Conservation (phyloP, 2,329 filamentous ascomycete genomes). For the Uncinocarpus reesii region DNA sequence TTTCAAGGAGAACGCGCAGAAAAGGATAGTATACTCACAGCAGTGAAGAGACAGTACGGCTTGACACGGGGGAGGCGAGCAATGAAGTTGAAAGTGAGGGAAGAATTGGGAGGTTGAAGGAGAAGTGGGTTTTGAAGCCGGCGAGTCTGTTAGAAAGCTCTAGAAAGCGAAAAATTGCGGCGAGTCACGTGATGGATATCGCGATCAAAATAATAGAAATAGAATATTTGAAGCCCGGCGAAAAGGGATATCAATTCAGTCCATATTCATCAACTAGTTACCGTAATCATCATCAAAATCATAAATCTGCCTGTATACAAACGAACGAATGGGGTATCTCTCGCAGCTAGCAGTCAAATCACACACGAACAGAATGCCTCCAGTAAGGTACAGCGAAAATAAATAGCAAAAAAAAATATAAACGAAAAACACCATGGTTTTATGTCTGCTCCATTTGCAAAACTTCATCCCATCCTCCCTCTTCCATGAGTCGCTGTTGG, state of each 20-base stretch:
- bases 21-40: constrained; percentile 8
- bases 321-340: constrained; percentile 13
- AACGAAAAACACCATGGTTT: constrained; percentile 11
- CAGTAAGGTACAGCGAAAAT: neutral
- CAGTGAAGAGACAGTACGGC: too few relatives aligned
- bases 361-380: neutral
- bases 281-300: neutral
- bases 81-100: too few relatives aligned
- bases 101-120: neutral
- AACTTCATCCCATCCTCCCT: constrained; percentile 81
- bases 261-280: neutral
- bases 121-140: too few relatives aligned
- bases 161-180: too few relatives aligned
- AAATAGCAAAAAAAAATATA: neutral
- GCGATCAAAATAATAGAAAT: too few relatives aligned
- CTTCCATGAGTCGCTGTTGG: constrained; percentile 59
- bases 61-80: too few relatives aligned
- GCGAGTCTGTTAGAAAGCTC: too few relatives aligned
- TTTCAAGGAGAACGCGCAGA: constrained; percentile 9
- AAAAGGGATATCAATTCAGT: too few relatives aligned
- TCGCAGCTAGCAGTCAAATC: constrained; percentile 2
- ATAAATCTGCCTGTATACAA: neutral
- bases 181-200: too few relatives aligned
- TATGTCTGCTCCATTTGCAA: constrained; percentile 41
- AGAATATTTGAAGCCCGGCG: too few relatives aligned